A percentile compares a stretch with the other conserved stretches of the same genome.
phyloP scores from a whole-genome alignment of 768 basidiomycete genomes.

The Termitomyces sp. region DNA sequence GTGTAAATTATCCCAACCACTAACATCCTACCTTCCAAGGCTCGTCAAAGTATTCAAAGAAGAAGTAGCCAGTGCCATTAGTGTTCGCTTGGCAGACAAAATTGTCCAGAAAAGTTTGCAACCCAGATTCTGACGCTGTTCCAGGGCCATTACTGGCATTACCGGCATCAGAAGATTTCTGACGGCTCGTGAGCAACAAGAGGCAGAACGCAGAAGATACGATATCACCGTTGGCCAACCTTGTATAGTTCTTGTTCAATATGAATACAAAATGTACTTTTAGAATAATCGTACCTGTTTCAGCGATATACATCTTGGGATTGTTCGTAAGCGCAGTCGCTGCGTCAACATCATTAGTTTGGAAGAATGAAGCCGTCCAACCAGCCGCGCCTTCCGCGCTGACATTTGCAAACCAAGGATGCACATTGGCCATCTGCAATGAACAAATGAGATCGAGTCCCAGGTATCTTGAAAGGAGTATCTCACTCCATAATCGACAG shows the following conservation, averaged over 20 bases:
- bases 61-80: conserved; percentile 84
- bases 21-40: conserved; percentile 60
- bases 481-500: conserved; percentile 66
- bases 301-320: conserved; percentile 86
- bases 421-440: conserved; percentile 78
- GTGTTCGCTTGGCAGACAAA: conserved; percentile 85
- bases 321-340: conserved; percentile 59
- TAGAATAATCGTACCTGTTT: conserved; percentile 53
- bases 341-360: conserved; percentile 51
- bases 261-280: background rate
- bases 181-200: conserved; percentile 1
- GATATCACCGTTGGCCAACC: conserved; percentile 58
- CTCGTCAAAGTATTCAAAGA: conserved; percentile 81
- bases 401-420: conserved; percentile 90
- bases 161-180: conserved; percentile 55
- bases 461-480: background rate
- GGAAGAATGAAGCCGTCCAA: conserved; percentile 84
- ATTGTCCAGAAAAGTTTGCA: conserved; percentile 71
- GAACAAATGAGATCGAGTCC: background rate
- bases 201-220: background rate
- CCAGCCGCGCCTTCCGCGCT: conserved; percentile 58
- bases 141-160: conserved; percentile 67
- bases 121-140: conserved; percentile 48
- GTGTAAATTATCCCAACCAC: background rate
- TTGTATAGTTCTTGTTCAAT: conserved; percentile 3